Percentiles rank a stretch among this genome's conserved stretches.
These are phyloP conservation scores for Suhomyces xylopsoci DNA, from an alignment of 805 yeast genomes.

Conservation along the genomic window DNA sequence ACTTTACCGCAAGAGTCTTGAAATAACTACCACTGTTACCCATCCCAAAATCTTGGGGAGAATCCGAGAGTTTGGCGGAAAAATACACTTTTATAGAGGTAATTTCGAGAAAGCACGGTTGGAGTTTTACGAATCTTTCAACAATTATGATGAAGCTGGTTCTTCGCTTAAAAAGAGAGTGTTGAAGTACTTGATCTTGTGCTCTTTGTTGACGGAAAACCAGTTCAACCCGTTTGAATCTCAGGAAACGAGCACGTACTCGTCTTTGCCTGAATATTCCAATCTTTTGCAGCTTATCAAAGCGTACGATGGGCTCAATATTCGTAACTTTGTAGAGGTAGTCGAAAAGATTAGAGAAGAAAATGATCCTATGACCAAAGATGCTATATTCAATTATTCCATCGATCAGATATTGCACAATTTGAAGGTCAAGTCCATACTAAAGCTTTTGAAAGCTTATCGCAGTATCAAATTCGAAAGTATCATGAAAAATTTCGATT, in stretches of 20 bases:
- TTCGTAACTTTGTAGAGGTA: slow-evolving; percentile 17
- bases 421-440: slow-evolving; percentile 29
- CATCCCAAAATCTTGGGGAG: slow-evolving; percentile 75
- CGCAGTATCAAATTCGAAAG: slow-evolving; percentile 26
- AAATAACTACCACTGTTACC: slow-evolving; percentile 60
- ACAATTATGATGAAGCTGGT: slow-evolving; percentile 45
- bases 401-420: slow-evolving; percentile 24
- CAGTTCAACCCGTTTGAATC: slow-evolving; percentile 71
- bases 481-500: slow-evolving; percentile 18
- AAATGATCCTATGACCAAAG: slow-evolving; percentile 25
- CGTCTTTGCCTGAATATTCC: slow-evolving; percentile 27
- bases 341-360: slow-evolving; percentile 14
- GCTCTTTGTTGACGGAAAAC: slow-evolving; percentile 59
- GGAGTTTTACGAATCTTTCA: slow-evolving; percentile 54
- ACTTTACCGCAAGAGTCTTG: slow-evolving; percentile 43
- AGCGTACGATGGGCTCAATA: slow-evolving; percentile 29
- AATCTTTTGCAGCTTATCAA: slow-evolving; percentile 27
- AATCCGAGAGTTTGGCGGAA: slow-evolving; percentile 75
- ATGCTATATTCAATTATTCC: slow-evolving; percentile 30
- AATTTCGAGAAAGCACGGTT: slow-evolving; percentile 60
- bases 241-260: slow-evolving; percentile 62
- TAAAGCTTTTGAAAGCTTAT: slow-evolving; percentile 30
- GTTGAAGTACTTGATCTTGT: slow-evolving; percentile 58
- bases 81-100: slow-evolving; percentile 56
- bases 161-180: slow-evolving; percentile 49